Base-by-base conservation (phyloP, 345 rosid species). In the Anastatica hierochuntica region DNA sequence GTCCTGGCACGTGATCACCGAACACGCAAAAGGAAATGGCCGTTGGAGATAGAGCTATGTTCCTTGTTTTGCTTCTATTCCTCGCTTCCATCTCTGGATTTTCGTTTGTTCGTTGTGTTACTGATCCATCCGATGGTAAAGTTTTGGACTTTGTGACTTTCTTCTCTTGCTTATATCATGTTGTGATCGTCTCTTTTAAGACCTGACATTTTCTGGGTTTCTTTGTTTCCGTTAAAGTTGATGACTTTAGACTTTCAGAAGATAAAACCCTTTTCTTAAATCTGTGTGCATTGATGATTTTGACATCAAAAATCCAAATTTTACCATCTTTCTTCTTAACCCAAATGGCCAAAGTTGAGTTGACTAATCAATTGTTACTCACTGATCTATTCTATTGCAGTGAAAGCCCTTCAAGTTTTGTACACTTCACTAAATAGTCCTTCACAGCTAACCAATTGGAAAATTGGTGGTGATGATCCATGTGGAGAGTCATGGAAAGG, bases 401-500 rank as follows among this genome's bases (percentile, higher is more conserved):
- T 75, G 66, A 85, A 76, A 79, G 94, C 81, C 14, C 79, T 94
- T 64, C 99, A 85, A 65, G 81, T 79, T 34, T 8, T 88, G 63
- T 94, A 78, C 67, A 75, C 82, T 70, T 74, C 99, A 51, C 62
- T 94, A 41, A 83, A 83, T 67, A 77, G 79, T 57, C 79, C 99
- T 63, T 72, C 81, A n/a, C 80, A 83, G 80, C 75, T 94, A 26
- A 88, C 90, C 44, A 85, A 75, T 72, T 94, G 99, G 99, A 85
- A 79, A 49, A 76, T 41, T 66, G 66, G 47, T 13, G 89, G 85
- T 24, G 89, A 84, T 12, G 99, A 92, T 80, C 99, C 97, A n/a
- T 94, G 99, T 66, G 71, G 69, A 54, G 97, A 88, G 70, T 78
- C 97, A 48, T 94, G 99, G 99, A 82, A 73, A 77, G 99, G 99